Percentiles rank a stretch among this genome's conserved stretches.
Evolutionary conservation across 2,329 filamentous ascomycete species (phyloP).

Genomic region (Boeremia lycopersici): DNA sequence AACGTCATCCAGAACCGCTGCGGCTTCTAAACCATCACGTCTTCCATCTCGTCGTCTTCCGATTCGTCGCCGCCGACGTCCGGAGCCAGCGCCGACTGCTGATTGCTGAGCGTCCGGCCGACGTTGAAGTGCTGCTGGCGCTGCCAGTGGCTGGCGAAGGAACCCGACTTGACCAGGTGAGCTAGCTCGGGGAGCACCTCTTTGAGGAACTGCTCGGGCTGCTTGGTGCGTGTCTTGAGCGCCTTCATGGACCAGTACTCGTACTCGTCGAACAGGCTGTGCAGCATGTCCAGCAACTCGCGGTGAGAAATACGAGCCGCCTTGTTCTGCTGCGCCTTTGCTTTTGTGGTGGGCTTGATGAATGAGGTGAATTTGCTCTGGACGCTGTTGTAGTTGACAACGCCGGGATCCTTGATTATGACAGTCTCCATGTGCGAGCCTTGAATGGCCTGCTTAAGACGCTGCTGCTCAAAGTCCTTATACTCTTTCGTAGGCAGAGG

Average conservation of each 20-base stretch:
- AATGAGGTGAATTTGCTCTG: constrained; percentile 44
- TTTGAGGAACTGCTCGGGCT: constrained; percentile 93
- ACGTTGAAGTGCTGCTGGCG: constrained; percentile 70
- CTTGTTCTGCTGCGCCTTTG: constrained; percentile 64
- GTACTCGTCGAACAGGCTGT: constrained; percentile 81
- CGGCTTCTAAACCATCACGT: constrained; percentile 59
- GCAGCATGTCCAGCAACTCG: constrained; percentile 84
- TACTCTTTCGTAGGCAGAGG: constrained; percentile 53
- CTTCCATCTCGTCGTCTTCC: constrained; percentile 79
- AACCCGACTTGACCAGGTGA: constrained; percentile 78
- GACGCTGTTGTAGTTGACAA: constrained; percentile 33
- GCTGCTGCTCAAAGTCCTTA: constrained; percentile 48
- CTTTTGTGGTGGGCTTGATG: constrained; percentile 30
- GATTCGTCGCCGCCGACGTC: constrained; percentile 63
- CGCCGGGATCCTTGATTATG: constrained; percentile 35
- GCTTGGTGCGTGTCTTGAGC: constrained; percentile 75
- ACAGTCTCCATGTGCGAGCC: constrained; percentile 38
- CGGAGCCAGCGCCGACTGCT: constrained; percentile 34
- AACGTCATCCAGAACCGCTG: background rate
- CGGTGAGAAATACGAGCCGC: constrained; percentile 87
- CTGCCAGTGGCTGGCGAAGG: constrained; percentile 85
- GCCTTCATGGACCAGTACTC: constrained; percentile 94
- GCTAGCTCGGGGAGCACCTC: constrained; percentile 83
- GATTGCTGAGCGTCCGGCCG: constrained; percentile 50
- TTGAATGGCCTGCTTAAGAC: constrained; percentile 54